A percentile compares a stretch with the other conserved stretches of the same genome.
Evolutionary conservation across 2,329 filamentous ascomycete genomes (phyloP).

Genomic region (Remersonia thermophila): DNA sequence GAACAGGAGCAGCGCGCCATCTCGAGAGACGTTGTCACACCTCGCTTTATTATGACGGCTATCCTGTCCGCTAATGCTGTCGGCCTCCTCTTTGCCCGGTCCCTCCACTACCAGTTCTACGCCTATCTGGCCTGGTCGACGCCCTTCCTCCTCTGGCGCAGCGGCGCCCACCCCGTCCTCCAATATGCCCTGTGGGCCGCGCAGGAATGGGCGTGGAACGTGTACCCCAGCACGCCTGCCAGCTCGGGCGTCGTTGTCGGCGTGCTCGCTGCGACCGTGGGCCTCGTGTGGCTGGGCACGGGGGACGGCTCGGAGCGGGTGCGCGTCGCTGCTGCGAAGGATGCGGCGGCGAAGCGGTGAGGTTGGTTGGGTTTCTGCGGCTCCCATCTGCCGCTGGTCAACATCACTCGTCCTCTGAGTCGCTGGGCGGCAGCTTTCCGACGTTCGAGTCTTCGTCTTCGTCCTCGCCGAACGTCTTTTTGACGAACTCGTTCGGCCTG

Average conservation of each 20-base stretch:
- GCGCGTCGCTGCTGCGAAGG: slow-evolving; percentile 6
- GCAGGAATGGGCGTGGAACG: slow-evolving; percentile 91
- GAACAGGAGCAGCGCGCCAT: slow-evolving; percentile 43
- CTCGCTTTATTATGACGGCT: slow-evolving; percentile 62
- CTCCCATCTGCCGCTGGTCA: slow-evolving; percentile 6
- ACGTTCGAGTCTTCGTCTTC: slow-evolving; percentile 66
- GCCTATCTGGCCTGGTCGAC: slow-evolving; percentile 82
- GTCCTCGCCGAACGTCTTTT: slow-evolving; percentile 48
- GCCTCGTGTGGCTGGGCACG: slow-evolving; percentile 47
- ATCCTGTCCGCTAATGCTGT: slow-evolving; percentile 66
- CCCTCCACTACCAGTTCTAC: slow-evolving; percentile 92
- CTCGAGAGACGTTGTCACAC: slow-evolving; percentile 47
- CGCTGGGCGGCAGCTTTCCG: slow-evolving; percentile 74
- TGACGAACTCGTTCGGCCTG: slow-evolving; percentile 72
- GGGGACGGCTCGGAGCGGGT: slow-evolving; percentile 8
- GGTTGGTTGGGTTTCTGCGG: background rate
- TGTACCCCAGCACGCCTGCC: slow-evolving; percentile 62
- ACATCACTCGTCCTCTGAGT: slow-evolving; percentile 56
- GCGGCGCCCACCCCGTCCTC: slow-evolving; percentile 53
- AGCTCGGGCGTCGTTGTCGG: slow-evolving; percentile 55
- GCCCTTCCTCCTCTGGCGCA: slow-evolving; percentile 75
- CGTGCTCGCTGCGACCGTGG: slow-evolving; percentile 55
- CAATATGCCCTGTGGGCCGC: slow-evolving; percentile 59
- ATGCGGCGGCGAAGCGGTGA: slow-evolving; percentile 12
- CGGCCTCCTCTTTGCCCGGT: slow-evolving; percentile 75